phyloP scores from a whole-genome alignment of 164 flowering plant species.

The Magnolia kwangsiensis region DNA sequence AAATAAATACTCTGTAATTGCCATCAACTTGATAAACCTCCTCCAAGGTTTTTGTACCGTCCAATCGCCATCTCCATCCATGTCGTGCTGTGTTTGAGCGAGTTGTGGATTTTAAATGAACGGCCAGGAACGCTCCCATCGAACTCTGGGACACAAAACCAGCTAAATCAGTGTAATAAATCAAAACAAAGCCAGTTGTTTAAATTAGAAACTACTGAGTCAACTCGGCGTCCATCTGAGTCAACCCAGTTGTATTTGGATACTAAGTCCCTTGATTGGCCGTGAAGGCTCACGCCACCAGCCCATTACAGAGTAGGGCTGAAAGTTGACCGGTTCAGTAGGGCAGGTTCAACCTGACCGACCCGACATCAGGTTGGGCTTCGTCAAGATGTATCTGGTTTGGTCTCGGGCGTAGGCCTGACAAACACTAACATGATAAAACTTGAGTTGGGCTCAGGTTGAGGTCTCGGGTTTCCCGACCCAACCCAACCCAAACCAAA shows the following conservation, averaged over 20 bases:
- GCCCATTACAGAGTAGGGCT: not conserved
- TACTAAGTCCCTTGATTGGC: not conserved
- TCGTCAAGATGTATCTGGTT: too few species aligned
- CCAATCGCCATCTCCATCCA: conserved; percentile 20
- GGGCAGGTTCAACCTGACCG: too few species aligned
- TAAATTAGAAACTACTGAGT: not conserved
- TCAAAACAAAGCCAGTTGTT: not conserved
- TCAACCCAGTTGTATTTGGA: not conserved
- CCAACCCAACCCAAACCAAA: too few species aligned
- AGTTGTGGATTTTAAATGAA: conserved; percentile 20
- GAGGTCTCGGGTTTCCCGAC: too few species aligned
- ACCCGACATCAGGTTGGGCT: too few species aligned
- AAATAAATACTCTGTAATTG: too few species aligned
- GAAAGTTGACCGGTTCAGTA: too few species aligned
- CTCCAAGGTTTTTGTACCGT: too few species aligned
- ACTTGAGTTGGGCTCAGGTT: too few species aligned
- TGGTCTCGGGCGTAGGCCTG: too few species aligned
- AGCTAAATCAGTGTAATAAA: not conserved
- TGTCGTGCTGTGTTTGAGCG: conserved; percentile 23
- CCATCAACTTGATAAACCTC: too few species aligned
- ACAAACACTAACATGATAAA: too few species aligned
- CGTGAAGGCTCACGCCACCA: not conserved
- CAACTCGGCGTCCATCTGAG: not conserved
- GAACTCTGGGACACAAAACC: conserved; percentile 12
- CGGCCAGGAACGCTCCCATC: conserved; percentile 34